Conservation (phyloP, 2,329 filamentous ascomycete species). For the Salinomyces thailandicus region DNA sequence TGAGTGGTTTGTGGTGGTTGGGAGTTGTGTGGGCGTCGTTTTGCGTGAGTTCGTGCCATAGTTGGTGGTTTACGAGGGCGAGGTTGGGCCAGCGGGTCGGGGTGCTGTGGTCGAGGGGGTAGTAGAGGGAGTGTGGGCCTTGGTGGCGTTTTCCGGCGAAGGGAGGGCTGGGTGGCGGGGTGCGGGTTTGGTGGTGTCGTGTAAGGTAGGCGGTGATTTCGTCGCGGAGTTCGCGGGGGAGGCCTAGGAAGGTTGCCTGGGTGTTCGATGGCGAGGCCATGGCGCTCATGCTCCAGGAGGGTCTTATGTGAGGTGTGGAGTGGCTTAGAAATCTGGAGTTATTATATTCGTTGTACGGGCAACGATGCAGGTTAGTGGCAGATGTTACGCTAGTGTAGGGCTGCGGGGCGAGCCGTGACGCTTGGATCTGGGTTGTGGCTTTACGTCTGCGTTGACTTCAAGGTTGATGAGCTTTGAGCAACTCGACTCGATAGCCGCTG, state of each 20-base stretch:
- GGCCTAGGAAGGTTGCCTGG: slow-evolving; percentile 8
- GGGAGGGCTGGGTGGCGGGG: slow-evolving; percentile 5
- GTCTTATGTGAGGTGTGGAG: too few relatives aligned
- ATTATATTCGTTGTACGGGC: too few relatives aligned
- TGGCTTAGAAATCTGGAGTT: too few relatives aligned
- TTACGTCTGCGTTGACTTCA: too few relatives aligned
- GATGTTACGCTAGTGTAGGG: too few relatives aligned
- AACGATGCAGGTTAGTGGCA: too few relatives aligned
- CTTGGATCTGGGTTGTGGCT: too few relatives aligned
- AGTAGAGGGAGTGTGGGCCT: not conserved
- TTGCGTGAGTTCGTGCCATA: slow-evolving; percentile 12
- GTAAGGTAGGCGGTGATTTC: slow-evolving; percentile 11
- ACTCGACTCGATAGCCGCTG: too few relatives aligned
- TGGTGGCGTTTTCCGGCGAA: slow-evolving; percentile 5
- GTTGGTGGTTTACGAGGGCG: slow-evolving; percentile 9
- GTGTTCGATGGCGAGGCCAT: too few relatives aligned
- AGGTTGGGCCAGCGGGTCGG: slow-evolving; percentile 6
- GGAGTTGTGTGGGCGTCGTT: slow-evolving; percentile 7
- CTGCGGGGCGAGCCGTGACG: too few relatives aligned
- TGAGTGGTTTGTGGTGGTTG: slow-evolving; percentile 3
- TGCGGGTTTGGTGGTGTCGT: slow-evolving; percentile 5
- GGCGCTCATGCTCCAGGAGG: too few relatives aligned
- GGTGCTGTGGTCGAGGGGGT: slow-evolving; percentile 9
- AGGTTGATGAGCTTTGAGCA: too few relatives aligned
- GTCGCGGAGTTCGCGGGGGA: slow-evolving; percentile 17